phyloP scores from a whole-genome alignment of 1,284 basidiomycete species.

The Cutaneotrichosporon arboriforme region DNA sequence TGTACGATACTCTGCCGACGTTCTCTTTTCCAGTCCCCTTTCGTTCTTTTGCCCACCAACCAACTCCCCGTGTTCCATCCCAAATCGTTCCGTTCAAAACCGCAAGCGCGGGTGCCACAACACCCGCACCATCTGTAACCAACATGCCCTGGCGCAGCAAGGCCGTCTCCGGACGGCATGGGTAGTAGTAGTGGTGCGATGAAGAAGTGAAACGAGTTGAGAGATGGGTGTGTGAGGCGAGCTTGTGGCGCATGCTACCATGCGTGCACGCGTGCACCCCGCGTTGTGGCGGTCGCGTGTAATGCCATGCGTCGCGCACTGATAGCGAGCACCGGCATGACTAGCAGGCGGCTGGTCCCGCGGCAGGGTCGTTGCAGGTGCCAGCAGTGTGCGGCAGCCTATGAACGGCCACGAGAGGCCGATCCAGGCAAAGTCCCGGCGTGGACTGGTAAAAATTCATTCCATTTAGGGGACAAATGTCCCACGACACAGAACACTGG shows the following conservation, averaged over 20 bases:
- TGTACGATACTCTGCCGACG: slow-evolving; percentile 1
- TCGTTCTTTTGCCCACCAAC: background rate
- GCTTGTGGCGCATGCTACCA: background rate
- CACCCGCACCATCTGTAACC: slow-evolving; percentile 8
- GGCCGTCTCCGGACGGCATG: slow-evolving; percentile 3
- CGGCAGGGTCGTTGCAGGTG: no score
- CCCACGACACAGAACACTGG: no score
- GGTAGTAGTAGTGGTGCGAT: slow-evolving; percentile 17
- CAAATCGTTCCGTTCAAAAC: slow-evolving; percentile 7
- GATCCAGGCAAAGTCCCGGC: no score
- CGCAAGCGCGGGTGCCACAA: slow-evolving; percentile 4
- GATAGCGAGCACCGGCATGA: no score
- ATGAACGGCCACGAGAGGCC: no score
- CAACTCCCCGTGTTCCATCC: slow-evolving; percentile 12
- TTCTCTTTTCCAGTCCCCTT: background rate
- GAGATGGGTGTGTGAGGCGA: background rate
- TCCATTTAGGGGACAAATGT: no score
- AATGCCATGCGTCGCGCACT: no score
- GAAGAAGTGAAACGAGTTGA: slow-evolving; percentile 17
- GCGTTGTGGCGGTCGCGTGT: no score
- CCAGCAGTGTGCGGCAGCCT: no score
- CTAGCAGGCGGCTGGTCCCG: no score
- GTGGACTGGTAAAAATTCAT: no score
- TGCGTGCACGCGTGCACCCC: no score
- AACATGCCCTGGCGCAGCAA: slow-evolving; percentile 2